These are phyloP conservation scores for Macrotyloma uniflorum DNA, from an alignment of 306 rosid species.

Conservation along the genomic window DNA sequence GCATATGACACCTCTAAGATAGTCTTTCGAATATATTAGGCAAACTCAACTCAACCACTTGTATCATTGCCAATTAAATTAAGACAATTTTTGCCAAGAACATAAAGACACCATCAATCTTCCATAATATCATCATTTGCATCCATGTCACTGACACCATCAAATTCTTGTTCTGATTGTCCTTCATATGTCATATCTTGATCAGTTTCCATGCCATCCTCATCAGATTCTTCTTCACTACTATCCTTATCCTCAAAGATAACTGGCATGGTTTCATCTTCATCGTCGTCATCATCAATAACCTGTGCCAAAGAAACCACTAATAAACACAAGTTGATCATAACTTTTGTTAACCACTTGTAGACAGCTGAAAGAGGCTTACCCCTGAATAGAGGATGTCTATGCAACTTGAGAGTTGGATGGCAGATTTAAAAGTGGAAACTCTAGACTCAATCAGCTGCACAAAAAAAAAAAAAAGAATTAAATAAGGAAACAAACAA, in stretches of 20 bases:
- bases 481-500: too few species aligned
- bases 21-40: too few species aligned
- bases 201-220: conserved; percentile 56
- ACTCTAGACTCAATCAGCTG: conserved; percentile 74
- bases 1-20: too few species aligned
- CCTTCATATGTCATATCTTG: conserved; percentile 36
- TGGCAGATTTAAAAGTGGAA: conserved; percentile 56
- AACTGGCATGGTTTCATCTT: conserved; percentile 39
- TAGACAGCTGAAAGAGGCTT: conserved; percentile 5
- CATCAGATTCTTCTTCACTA: conserved; percentile 54
- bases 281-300: conserved; percentile 51
- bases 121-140: not conserved
- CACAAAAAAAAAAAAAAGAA: too few species aligned
- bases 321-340: not conserved
- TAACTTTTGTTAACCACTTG: not conserved
- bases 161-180: conserved; percentile 32
- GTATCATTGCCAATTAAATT: too few species aligned
- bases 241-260: conserved; percentile 56
- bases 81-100: not conserved
- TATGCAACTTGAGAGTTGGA: conserved; percentile 59
- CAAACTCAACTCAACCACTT: too few species aligned
- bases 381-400: conserved; percentile 60
- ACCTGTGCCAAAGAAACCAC: conserved; percentile 41
- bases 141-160: not conserved
- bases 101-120: not conserved